Base-by-base conservation (phyloP, 352 stramenopile genomes). In the Pythium pyrilobum region DNA sequence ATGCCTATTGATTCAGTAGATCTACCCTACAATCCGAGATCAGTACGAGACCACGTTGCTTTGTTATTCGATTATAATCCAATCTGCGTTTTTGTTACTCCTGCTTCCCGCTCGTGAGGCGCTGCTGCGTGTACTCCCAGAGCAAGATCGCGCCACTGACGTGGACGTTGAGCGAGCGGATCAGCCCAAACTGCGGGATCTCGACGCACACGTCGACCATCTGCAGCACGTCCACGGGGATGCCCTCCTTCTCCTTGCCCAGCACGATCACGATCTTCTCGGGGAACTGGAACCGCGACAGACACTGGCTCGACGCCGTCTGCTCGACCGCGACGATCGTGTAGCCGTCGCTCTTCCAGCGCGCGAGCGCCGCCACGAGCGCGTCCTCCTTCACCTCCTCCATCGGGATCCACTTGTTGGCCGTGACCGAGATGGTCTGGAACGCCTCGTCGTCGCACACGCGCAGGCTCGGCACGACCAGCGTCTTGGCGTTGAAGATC, bases 161-260 rank as follows among this genome's bases (percentile, higher is more conserved):
- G 62, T 99, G 96, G 38, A 98, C 96, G 58, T 99, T 99, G 25
- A 99, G 81, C 42, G 87, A 98, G 7, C 96, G 82, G 45, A 98
- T 97, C 36, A 99, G 87, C 2, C 96, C 96, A 44, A 98, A 88
- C 64, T 99, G 96, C 16, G 96, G 96, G 67, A 99, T 98, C 70
- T 99, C 96, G 23, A 98, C 88, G 56, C 96, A 98, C 16, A 93
- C 65, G 59, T 99, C 96, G n/a, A 98, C 89, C 29, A 90, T 71
- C 52, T 97, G 85, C 9, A 99, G 73, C 33, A 98, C 84, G 43
- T 98, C 82, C 12, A 98, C 87, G 0, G 96, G 95, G 20, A 99
- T 96, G 0, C 96, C 96, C 68, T 98, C 91, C 56, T 98, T 98
- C 71, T 99, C 96, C 50, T 96, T 95, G 34, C 96, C 96, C 39